Percentiles rank a stretch among this genome's conserved stretches.
Evolutionary conservation across 139 green algal species (phyloP).

Genomic region (Trebouxia sp.): DNA sequence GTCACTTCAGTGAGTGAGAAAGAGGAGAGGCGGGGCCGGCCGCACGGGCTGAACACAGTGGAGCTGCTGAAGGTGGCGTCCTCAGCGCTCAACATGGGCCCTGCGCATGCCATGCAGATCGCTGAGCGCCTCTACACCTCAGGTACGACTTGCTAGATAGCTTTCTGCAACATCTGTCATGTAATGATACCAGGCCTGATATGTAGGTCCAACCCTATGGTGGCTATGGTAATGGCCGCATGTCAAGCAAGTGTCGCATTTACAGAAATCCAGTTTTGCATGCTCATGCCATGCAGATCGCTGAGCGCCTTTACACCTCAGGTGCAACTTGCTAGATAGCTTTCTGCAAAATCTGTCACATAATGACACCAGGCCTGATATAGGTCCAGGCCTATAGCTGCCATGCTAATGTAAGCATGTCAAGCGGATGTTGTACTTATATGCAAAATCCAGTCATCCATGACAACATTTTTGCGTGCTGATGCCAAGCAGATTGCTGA

Average conservation of each 20-base stretch:
- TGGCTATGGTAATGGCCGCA: too few species aligned
- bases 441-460: background rate
- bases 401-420: too few species aligned
- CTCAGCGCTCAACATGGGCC: conserved; percentile 73
- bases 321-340: too few species aligned
- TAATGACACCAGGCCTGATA: background rate
- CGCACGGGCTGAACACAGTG: conserved; percentile 83
- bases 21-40: conserved; percentile 61
- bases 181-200: background rate
- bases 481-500: conserved; percentile 84
- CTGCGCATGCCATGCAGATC: conserved; percentile 76
- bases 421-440: background rate
- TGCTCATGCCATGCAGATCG: conserved; percentile 76
- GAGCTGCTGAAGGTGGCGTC: conserved; percentile 84
- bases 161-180: conserved; percentile 64
- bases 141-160: too few species aligned
- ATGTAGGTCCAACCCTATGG: background rate
- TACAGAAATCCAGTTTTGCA: background rate
- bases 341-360: conserved; percentile 62
- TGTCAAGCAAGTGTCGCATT: background rate
- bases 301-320: conserved; percentile 85
- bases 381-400: background rate
- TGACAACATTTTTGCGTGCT: background rate
- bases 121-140: conserved; percentile 88
- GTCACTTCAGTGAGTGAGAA: conserved; percentile 54